phyloP scores from a whole-genome alignment of 495 filamentous ascomycete species.

The Penicillium arizonense region DNA sequence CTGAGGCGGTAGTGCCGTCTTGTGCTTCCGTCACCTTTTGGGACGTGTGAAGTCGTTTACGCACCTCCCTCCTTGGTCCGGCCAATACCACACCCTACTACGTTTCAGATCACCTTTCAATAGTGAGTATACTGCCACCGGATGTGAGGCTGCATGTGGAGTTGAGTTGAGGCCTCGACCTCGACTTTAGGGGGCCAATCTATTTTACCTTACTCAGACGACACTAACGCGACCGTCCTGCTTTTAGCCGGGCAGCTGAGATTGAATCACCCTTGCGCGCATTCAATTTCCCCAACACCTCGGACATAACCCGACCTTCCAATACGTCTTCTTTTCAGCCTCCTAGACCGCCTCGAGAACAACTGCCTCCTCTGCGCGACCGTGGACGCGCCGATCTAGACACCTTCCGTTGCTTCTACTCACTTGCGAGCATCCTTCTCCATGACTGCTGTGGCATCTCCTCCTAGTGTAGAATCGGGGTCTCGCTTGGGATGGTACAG shows the following conservation, averaged over 20 bases:
- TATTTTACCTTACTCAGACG: conserved; percentile 15
- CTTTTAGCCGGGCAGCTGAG: conserved; percentile 19
- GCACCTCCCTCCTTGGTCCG: conserved; percentile 36
- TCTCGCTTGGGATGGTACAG: conserved; percentile 60
- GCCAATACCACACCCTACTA: conserved; percentile 8
- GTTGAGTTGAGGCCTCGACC: conserved; percentile 1
- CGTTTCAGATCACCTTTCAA: conserved; percentile 2
- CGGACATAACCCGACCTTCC: not conserved
- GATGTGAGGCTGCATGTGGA: not conserved
- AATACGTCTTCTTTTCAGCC: not conserved
- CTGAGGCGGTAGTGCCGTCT: conserved; percentile 38
- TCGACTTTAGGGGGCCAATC: not conserved
- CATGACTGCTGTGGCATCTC: conserved; percentile 98
- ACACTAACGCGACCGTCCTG: conserved; percentile 30
- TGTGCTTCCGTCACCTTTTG: conserved; percentile 27
- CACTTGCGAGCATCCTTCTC: conserved; percentile 36
- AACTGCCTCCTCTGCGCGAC: conserved; percentile 7
- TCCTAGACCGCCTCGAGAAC: not conserved
- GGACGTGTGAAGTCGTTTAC: conserved; percentile 32
- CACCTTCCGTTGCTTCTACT: conserved; percentile 7
- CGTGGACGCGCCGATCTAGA: conserved; percentile 18
- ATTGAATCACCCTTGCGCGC: conserved; percentile 15
- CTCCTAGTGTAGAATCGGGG: conserved; percentile 79
- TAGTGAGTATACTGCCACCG: conserved; percentile 12
- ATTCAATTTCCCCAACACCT: conserved; percentile 4